Percentiles rank a stretch among this genome's conserved stretches.
Conservation (phyloP, 345 rosid genomes). For the Ceriops decandra region DNA sequence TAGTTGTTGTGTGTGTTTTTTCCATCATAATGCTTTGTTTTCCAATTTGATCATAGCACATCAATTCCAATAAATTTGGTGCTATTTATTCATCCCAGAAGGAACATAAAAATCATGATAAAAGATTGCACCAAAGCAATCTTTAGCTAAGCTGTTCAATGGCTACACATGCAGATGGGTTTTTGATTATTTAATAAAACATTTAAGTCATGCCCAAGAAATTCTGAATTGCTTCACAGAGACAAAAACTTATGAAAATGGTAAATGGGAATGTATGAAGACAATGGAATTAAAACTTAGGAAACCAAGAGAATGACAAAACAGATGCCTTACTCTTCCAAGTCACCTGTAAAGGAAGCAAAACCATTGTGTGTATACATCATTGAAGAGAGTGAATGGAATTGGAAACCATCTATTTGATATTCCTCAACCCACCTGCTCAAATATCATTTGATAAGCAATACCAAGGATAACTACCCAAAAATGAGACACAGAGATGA, state of each 20-base stretch:
- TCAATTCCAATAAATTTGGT: background rate
- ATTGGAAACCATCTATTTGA: constrained; percentile 89
- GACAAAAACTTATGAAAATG: background rate
- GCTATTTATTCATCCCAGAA: background rate
- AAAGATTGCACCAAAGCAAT: background rate
- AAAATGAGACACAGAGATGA: constrained; percentile 3
- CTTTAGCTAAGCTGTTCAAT: background rate
- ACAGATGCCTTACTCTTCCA: constrained; percentile 57
- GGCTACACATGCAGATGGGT: background rate
- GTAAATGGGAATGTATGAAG: background rate
- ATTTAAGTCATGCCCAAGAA: background rate
- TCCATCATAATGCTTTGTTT: background rate
- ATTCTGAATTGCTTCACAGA: no score
- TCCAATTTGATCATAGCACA: background rate
- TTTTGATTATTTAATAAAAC: background rate
- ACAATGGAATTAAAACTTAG: background rate
- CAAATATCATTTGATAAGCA: constrained; percentile 33
- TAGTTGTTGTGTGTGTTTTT: no score
- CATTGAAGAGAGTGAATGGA: constrained; percentile 95
- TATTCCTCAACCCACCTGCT: constrained; percentile 93
- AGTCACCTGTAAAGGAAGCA: constrained; percentile 69
- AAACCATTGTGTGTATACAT: constrained; percentile 92
- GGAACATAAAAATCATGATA: background rate
- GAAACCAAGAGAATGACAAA: no score
- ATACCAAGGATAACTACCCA: constrained; percentile 16